These are phyloP conservation scores for Carex sylvatica DNA, from an alignment of 202 grass and related monocot species.

Conservation along the genomic window DNA sequence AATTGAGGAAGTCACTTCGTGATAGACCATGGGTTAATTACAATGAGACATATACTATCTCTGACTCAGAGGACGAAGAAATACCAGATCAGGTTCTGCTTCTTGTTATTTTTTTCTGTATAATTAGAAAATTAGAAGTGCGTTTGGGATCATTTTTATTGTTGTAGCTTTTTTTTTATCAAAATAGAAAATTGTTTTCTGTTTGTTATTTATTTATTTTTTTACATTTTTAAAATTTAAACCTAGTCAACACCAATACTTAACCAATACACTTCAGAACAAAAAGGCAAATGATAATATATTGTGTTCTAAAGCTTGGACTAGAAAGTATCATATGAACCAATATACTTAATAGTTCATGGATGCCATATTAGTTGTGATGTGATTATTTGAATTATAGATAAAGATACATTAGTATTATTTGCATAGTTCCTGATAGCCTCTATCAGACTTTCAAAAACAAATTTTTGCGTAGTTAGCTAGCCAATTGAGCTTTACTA, in stretches of 20 bases:
- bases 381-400: background rate
- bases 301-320: background rate
- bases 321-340: background rate
- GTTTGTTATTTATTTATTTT: background rate
- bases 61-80: conserved; percentile 53
- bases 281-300: background rate
- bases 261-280: too few relatives aligned
- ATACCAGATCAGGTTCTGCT: conserved; percentile 24
- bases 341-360: too few relatives aligned
- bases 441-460: too few relatives aligned
- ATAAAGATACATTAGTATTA: background rate
- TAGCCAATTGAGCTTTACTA: background rate
- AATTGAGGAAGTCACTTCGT: conserved; percentile 62
- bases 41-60: conserved; percentile 43
- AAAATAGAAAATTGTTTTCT: background rate
- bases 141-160: background rate
- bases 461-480: background rate
- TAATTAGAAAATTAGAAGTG: background rate
- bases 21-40: conserved; percentile 76
- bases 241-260: too few relatives aligned
- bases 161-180: background rate
- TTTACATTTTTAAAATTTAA: background rate
- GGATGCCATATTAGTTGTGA: background rate
- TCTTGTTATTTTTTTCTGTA: background rate
- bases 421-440: background rate